These are phyloP conservation scores for Pyropia yezoensis DNA, from an alignment of 23 red algal genomes.

Conservation along the genomic window DNA sequence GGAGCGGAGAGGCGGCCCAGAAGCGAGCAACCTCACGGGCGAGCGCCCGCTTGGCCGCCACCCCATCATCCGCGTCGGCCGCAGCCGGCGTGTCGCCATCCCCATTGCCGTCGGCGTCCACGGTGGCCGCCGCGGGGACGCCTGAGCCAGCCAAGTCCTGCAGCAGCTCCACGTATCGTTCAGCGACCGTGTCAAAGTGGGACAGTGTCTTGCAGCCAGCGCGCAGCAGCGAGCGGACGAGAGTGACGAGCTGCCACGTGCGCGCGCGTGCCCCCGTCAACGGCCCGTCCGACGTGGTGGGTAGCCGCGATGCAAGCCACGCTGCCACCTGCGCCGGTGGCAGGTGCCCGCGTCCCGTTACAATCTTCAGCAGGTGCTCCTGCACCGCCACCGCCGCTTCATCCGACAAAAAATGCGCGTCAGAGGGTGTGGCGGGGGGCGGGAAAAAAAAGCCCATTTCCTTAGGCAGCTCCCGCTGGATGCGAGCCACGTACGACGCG, in stretches of 20 bases:
- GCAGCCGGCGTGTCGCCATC: too few species aligned
- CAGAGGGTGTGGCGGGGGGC: slow-evolving; percentile 14
- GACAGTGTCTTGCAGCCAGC: slow-evolving; percentile 53
- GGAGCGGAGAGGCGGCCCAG: slow-evolving; percentile 54
- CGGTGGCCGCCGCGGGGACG: not conserved
- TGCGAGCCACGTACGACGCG: slow-evolving; percentile 62
- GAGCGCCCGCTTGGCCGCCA: slow-evolving; percentile 22
- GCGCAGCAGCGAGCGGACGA: slow-evolving; percentile 56
- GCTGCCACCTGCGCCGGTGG: slow-evolving; percentile 8
- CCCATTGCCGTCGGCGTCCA: too few species aligned
- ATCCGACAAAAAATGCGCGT: slow-evolving; percentile 28
- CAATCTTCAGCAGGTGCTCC: slow-evolving; percentile 44
- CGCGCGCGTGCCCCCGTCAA: not conserved
- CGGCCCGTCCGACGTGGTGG: not conserved
- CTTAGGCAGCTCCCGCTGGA: slow-evolving; percentile 39
- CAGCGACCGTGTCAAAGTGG: slow-evolving; percentile 75
- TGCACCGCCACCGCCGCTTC: slow-evolving; percentile 16
- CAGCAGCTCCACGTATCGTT: slow-evolving; percentile 56
- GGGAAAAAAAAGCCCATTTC: slow-evolving; percentile 58
- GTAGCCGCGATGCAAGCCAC: slow-evolving; percentile 27
- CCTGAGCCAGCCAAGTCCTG: slow-evolving; percentile 31
- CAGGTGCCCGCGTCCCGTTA: slow-evolving; percentile 34
- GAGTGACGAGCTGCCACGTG: slow-evolving; percentile 11
- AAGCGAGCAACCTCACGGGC: slow-evolving; percentile 38
- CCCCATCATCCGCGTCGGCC: not conserved